Evolutionary conservation across 306 rosid genomes (phyloP).

Genomic region (Sicyos baderoa): DNA sequence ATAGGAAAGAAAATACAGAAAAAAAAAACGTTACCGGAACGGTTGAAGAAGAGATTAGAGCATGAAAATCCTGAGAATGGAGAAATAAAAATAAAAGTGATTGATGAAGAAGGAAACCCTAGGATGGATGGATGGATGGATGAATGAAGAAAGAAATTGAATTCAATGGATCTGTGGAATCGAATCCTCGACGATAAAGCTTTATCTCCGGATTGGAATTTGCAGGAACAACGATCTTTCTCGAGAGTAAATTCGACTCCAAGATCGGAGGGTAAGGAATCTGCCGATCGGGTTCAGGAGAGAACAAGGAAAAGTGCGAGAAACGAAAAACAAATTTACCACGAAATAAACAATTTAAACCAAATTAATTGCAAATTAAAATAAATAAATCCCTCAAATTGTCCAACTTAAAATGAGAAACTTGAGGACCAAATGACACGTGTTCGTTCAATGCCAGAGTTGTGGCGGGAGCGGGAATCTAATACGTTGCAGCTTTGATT

Average conservation of each 20-base stretch:
- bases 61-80: not conserved
- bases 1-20: not conserved
- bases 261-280: slow-evolving; percentile 16
- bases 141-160: slow-evolving; percentile 27
- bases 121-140: too few species aligned
- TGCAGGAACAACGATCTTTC: not conserved
- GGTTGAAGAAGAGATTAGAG: not conserved
- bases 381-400: slow-evolving; percentile 28
- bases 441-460: slow-evolving; percentile 23
- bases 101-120: too few species aligned
- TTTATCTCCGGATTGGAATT: not conserved
- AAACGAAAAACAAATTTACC: slow-evolving; percentile 14
- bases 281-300: slow-evolving; percentile 57
- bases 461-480: slow-evolving; percentile 51
- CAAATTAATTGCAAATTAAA: not conserved
- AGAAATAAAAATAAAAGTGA: not conserved
- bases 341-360: slow-evolving; percentile 6
- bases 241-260: slow-evolving; percentile 44
- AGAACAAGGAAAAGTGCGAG: slow-evolving; percentile 15
- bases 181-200: slow-evolving; percentile 30
- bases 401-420: slow-evolving; percentile 23
- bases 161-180: slow-evolving; percentile 24
- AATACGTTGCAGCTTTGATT: slow-evolving; percentile 17
- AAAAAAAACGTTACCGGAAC: slow-evolving; percentile 20
- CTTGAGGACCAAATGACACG: slow-evolving; percentile 35